A percentile compares a stretch with the other conserved stretches of the same genome.
phyloP scores from a whole-genome alignment of 1,284 basidiomycete genomes.

The Schizophyllum amplum region DNA sequence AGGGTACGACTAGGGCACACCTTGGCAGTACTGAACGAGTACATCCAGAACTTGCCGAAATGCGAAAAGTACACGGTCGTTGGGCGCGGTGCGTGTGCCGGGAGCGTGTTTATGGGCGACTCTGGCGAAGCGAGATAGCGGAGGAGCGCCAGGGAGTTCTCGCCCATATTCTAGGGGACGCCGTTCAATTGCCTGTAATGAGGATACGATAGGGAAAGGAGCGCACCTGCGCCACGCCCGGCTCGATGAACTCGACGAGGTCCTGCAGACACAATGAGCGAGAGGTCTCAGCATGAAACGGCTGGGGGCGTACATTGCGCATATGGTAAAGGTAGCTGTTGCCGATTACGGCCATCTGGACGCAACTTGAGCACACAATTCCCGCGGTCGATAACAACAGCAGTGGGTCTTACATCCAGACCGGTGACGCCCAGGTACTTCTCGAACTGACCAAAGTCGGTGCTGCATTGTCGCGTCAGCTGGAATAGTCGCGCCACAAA shows the following conservation, averaged over 20 bases:
- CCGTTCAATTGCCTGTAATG: too few relatives aligned
- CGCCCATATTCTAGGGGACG: slow-evolving; percentile 95
- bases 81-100: slow-evolving; percentile 46
- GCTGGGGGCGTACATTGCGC: slow-evolving; percentile 53
- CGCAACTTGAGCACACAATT: background rate
- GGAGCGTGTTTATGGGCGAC: slow-evolving; percentile 59
- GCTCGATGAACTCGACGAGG: slow-evolving; percentile 72
- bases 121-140: slow-evolving; percentile 65
- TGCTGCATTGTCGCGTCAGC: slow-evolving; percentile 37
- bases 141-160: slow-evolving; percentile 82
- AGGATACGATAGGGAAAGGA: too few relatives aligned
- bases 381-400: background rate
- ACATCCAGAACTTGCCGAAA: slow-evolving; percentile 64
- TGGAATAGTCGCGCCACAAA: background rate
- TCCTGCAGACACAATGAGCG: slow-evolving; percentile 37
- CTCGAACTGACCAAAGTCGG: slow-evolving; percentile 92
- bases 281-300: background rate
- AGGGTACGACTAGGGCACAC: slow-evolving; percentile 39
- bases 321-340: slow-evolving; percentile 94
- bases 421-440: slow-evolving; percentile 85
- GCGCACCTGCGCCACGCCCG: slow-evolving; percentile 76
- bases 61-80: slow-evolving; percentile 74
- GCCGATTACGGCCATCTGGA: slow-evolving; percentile 87
- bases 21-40: slow-evolving; percentile 66
- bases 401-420: slow-evolving; percentile 53